Evolutionary conservation across 2,329 filamentous ascomycete genomes (phyloP), one percentile per base, ranked within the genome.

Genomic region (Neonectria neomacrospora): DNA sequence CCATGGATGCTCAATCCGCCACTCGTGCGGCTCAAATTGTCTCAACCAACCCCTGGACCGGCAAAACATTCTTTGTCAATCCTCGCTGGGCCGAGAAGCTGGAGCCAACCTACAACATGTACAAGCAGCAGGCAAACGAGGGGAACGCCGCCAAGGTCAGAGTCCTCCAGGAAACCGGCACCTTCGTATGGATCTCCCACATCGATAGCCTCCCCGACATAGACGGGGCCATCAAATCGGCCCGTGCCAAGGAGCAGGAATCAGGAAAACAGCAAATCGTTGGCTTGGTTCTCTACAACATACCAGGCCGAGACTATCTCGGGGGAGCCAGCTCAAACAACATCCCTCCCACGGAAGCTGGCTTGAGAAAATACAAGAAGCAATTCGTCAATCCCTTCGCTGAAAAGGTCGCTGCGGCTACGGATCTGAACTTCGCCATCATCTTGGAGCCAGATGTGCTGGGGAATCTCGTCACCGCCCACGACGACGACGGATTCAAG

Each of bases 101-200:
- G 23, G 59, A 62, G 16, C 14, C 59, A 4, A 54, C 48, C 8
- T 54, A 58, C 41, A 12, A 32, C 4, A 18, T 23, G 2, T 62
- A 54, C 37, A 53, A 45, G 32, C 23, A 57, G 32, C 32, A 16
- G 10, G 48, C 42, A 41, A 54, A 62, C 16, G 10, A 45, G 11
- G 14, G 20, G n/a, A 62, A 58, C 48, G 59, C 59, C 1, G 48
- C 48, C 37, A 62, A 62, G 32, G 59, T 62, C 26, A 48, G 54
- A 12, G 32, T 28, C 7, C 48, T 58, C 18, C 54, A 58, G 26
- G 42, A 26, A 16, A 62, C 41, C 18, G 54, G 59, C 48, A 58
- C 50, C 12, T 62, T 62, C n/a, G 59, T 62, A 16, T 62, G 59
- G 59, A 56, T 62, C 26, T 58, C 59, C 10, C 34, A 26, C 9